phyloP scores from a whole-genome alignment of 1,139 yeast genomes.

The Chernovozyma aurita region DNA sequence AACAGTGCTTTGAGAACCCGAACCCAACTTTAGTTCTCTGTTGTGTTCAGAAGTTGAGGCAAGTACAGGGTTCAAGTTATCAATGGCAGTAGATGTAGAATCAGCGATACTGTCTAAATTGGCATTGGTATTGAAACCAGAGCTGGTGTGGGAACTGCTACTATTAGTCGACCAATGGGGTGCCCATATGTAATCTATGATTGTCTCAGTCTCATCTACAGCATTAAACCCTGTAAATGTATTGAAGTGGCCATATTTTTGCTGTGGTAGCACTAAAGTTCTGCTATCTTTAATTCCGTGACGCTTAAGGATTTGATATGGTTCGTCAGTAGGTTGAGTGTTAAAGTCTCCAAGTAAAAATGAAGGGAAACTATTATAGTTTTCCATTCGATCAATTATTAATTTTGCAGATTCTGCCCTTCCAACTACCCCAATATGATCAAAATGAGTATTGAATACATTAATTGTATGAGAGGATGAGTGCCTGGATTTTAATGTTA shows the following conservation, averaged over 20 bases:
- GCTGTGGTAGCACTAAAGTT: conserved; percentile 14
- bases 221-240: conserved; percentile 47
- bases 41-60: too few relatives aligned
- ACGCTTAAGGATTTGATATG: conserved; percentile 36
- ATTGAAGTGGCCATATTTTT: conserved; percentile 35
- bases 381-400: conserved; percentile 37
- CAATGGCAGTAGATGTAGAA: too few relatives aligned
- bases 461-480: conserved; percentile 28
- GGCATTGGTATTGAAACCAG: too few relatives aligned
- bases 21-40: too few relatives aligned
- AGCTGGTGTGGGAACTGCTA: too few relatives aligned
- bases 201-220: conserved; percentile 20
- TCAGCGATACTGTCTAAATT: too few relatives aligned
- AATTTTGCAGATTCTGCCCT: conserved; percentile 44
- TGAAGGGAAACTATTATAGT: conserved; percentile 37
- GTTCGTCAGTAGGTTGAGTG: conserved; percentile 49
- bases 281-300: conserved; percentile 34
- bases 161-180: conserved; percentile 19
- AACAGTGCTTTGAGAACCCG: too few relatives aligned
- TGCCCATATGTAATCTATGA: conserved; percentile 49
- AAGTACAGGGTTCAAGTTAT: too few relatives aligned
- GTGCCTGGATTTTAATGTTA: conserved; percentile 19
- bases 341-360: conserved; percentile 51
- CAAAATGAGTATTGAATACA: conserved; percentile 56
- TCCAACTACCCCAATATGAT: conserved; percentile 48